Conservation (phyloP, 345 rosid species). For the Salix brachista region DNA sequence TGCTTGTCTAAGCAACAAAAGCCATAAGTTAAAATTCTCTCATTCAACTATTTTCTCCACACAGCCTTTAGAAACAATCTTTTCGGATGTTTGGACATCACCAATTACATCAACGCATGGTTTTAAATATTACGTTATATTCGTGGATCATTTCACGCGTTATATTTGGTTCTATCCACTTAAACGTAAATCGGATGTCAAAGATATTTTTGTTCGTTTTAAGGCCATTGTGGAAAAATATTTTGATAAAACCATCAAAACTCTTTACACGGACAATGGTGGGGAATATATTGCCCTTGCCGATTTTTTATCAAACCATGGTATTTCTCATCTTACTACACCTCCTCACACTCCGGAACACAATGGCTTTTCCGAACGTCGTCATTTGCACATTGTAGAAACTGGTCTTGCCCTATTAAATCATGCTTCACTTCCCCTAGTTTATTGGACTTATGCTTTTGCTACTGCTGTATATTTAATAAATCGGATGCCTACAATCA, state of each 20-base stretch:
- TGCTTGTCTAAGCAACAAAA: neutral
- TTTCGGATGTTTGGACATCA: neutral
- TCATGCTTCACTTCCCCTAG: accelerated
- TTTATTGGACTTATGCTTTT: too few species aligned
- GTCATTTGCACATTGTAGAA: too few species aligned
- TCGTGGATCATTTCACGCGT: neutral
- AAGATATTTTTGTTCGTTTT: too few species aligned
- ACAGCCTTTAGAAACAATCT: neutral
- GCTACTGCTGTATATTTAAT: too few species aligned
- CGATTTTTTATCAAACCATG: too few species aligned
- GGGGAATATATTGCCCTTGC: neutral
- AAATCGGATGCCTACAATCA: accelerated
- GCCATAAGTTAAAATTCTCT: accelerated
- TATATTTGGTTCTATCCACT: neutral
- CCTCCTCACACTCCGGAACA: neutral
- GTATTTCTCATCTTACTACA: neutral
- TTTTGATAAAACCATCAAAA: too few species aligned
- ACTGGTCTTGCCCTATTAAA: accelerated
- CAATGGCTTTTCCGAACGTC: too few species aligned
- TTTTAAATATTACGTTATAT: too few species aligned
- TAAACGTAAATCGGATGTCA: too few species aligned
- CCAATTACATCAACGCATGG: accelerated
- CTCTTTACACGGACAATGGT: too few species aligned
- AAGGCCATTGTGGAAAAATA: too few species aligned
- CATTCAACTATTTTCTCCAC: accelerated